Conservation (phyloP, 768 basidiomycete species). For the Boletus vinaceobasis region DNA sequence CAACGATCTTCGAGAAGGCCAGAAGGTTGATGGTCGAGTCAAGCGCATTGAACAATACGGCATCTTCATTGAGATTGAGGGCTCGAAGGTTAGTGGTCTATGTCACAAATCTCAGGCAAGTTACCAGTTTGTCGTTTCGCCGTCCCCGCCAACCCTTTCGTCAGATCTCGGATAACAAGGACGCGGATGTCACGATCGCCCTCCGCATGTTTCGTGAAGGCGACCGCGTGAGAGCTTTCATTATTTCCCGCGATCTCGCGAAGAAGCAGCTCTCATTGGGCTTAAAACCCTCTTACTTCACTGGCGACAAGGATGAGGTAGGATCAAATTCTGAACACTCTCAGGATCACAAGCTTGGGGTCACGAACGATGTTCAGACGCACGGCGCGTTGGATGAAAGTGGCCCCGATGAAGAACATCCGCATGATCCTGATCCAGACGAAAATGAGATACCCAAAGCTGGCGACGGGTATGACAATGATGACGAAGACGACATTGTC, state of each 20-base stretch:
- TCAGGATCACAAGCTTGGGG: conserved; percentile 29
- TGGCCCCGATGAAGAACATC: conserved; percentile 8
- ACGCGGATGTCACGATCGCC: conserved; percentile 74
- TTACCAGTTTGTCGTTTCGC: neutral
- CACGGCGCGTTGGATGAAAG: conserved; percentile 21
- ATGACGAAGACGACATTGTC: conserved; percentile 14
- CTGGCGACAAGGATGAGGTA: conserved; percentile 50
- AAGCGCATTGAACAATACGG: conserved; percentile 87
- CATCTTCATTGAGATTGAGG: conserved; percentile 88
- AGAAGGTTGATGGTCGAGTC: conserved; percentile 76
- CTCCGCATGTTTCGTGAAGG: conserved; percentile 82
- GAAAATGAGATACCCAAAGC: conserved; percentile 20
- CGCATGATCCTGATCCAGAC: conserved; percentile 7
- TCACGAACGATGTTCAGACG: conserved; percentile 28
- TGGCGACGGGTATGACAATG: conserved; percentile 13
- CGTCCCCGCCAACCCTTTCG: neutral
- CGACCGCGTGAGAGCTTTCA: conserved; percentile 77
- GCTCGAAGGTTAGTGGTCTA: conserved; percentile 78
- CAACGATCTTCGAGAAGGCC: conserved; percentile 66
- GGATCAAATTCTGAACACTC: conserved; percentile 29
- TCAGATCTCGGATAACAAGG: conserved; percentile 85
- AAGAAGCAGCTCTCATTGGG: conserved; percentile 79
- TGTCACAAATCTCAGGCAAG: conserved; percentile 92
- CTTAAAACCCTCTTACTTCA: conserved; percentile 87
- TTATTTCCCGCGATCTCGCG: conserved; percentile 69